Base-by-base conservation (phyloP, 148 eudicot species). In the Fagopyrum esculentum region DNA sequence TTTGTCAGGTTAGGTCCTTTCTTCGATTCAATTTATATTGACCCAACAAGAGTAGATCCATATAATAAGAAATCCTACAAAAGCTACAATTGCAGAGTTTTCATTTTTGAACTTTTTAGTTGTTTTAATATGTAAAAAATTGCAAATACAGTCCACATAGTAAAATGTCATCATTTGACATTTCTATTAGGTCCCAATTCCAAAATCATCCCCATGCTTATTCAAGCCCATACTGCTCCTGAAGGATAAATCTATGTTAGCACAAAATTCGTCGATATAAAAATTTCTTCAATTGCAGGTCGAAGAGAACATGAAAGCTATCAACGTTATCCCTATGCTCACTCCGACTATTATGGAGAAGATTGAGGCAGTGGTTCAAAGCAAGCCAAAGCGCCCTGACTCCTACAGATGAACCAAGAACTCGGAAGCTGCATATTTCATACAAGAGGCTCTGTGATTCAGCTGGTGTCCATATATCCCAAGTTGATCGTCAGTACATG, bases 351-450 rank as follows among this genome's bases (percentile, higher is more conserved):
- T 92, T 45, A 59, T 92, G 87, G 96, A 93, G 88, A 93, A 79
- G 80, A 93, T 93, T 30, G 98, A 93, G 80, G 93, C 97, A 15
- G 85, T 88, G 77, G 88, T 91, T 75, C 97, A 91, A 74, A 91
- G 82, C 92, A 93, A 91, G 81, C 98, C 98, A 43, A 93, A 93
- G 78, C 89, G 94, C 12, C 87, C 89, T 6, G 98, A 93, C 71
- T 87, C 94, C 3, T 91, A 89, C 69, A 81, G 98, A 72, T 93
- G 79, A 89, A 79, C 44, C 43, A 43, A 70, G 69, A 72, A 52
- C 29, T 29, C 49, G 74, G 47, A 13, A 1, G 47, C 15, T 66
- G 71, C 71, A 13, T 13, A 66, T 66, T 66, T 66, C 46, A 35
- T 35, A 4, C 70, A 15, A 1, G 46, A 47, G 6, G 69, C 69